Evolutionary conservation across 2,329 filamentous ascomycete species (phyloP), one percentile per base, ranked within the genome.

Genomic region (Fusarium sp.): DNA sequence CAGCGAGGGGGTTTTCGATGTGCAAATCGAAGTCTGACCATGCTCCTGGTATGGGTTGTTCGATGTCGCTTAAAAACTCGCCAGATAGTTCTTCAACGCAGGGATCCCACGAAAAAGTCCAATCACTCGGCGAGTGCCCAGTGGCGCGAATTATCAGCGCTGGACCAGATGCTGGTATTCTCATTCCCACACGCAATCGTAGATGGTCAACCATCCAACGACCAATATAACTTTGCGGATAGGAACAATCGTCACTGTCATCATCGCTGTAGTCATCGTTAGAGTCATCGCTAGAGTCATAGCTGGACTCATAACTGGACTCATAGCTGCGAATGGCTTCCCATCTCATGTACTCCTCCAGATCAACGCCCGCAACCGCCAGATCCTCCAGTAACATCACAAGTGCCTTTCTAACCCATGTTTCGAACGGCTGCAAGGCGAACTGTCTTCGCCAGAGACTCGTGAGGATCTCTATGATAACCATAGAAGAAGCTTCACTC

Each of bases 381-480:
- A 66, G 1, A 5, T 66, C 61, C n/a, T 66, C 26, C 1, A 56
- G 6, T 19, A 61, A 48, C 5, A 37, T 26, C 4, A 0, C 2
- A 4, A 60, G 10, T 2, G n/a, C 40, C 0, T 1, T 35, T 1
- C 33, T 4, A 0, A 54, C 0, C 55, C 49, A 65, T 6, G 4
- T 13, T 1, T 2, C 6, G 1, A 65, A 50, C 0, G 60, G 8
- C 0, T 19, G 0, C 0, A 28, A 1, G 2, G 3, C 1, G 2
- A 50, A 33, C 0, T 33, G 20, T 9, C 22, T 19, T 0, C 6
- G 3, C n/a, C 28, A 17, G 1, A 39, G 3, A 1, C 0, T 1
- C 10, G 7, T 6, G 1, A 54, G 0, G 5, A 20, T 14, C 1
- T 2, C 1, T 3, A 2, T 2, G 1, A 46, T 9, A 6, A 3